phyloP scores from a whole-genome alignment of 495 filamentous ascomycete species.

The Cercophora sp. region DNA sequence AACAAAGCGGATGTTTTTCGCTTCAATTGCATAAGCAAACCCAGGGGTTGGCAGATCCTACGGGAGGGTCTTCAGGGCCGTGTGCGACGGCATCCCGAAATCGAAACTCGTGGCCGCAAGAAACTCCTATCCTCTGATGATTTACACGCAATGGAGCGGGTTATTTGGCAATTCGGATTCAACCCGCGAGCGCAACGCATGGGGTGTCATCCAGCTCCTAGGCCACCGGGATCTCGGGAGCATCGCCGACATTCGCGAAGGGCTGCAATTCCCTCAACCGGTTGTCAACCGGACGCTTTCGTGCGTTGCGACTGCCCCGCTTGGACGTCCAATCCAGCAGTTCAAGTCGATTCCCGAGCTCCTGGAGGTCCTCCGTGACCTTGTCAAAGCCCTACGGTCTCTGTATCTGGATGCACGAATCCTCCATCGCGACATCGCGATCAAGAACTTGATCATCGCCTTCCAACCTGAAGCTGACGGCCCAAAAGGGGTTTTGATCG shows the following conservation, averaged over 20 bases:
- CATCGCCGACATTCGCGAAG: background rate
- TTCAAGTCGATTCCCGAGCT: constrained; percentile 1
- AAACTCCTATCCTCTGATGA: too few relatives aligned
- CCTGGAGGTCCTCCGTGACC: constrained; percentile 1
- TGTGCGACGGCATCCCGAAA: too few relatives aligned
- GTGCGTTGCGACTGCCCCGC: constrained; percentile 7
- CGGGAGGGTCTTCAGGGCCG: too few relatives aligned
- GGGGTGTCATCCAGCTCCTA: background rate
- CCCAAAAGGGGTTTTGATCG: constrained; percentile 4
- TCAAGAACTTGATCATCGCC: constrained; percentile 10
- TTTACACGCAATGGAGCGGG: too few relatives aligned
- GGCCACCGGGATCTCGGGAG: background rate
- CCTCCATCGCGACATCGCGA: constrained; percentile 7
- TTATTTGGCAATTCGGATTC: too few relatives aligned
- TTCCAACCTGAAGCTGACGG: background rate
- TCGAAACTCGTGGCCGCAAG: too few relatives aligned
- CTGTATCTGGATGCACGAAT: constrained; percentile 3
- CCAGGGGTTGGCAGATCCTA: too few relatives aligned
- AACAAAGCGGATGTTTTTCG: too few relatives aligned
- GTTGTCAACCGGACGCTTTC: constrained; percentile 1
- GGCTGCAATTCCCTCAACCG: constrained; percentile 2
- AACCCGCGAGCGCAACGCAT: background rate
- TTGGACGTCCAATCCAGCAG: background rate
- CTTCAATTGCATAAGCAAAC: too few relatives aligned
- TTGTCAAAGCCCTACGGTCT: constrained; percentile 6